Evolutionary conservation across 2,329 filamentous ascomycete species (phyloP).

Genomic region (Pseudogymnoascus sp.): DNA sequence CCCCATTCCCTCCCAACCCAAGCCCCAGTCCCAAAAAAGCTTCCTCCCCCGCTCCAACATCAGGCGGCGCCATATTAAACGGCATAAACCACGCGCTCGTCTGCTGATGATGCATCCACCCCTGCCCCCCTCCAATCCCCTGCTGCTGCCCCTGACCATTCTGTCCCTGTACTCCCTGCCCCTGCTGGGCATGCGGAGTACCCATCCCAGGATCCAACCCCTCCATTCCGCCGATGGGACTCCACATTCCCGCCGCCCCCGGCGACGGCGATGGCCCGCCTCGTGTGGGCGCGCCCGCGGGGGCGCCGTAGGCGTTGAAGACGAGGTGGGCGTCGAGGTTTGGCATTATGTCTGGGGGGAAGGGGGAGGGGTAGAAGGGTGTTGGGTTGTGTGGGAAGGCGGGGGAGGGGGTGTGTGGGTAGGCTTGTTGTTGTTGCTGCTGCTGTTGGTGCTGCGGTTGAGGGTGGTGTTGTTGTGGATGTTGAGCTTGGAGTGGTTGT

Average conservation of each 20-base stretch:
- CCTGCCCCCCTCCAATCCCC: constrained; percentile 12
- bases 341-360: constrained; percentile 45
- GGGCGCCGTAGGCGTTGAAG: constrained; percentile 54
- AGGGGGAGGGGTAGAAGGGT: not conserved
- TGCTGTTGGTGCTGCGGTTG: not conserved
- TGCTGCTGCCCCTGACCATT: constrained; percentile 10
- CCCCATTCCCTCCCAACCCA: not conserved
- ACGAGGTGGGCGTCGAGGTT: constrained; percentile 70
- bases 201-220: constrained; percentile 25
- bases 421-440: not conserved
- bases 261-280: not conserved
- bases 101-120: constrained; percentile 27
- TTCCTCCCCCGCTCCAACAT: constrained; percentile 41
- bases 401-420: not conserved
- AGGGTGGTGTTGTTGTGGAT: not conserved
- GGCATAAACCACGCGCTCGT: constrained; percentile 83
- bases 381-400: not conserved
- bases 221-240: not conserved
- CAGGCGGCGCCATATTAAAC: constrained; percentile 78
- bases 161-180: not conserved
- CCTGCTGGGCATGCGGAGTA: not conserved
- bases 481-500: not conserved
- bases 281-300: not conserved
- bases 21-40: constrained; percentile 13
- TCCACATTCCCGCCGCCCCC: constrained; percentile 35